Base-by-base conservation (phyloP, 805 yeast species). In the Metschnikowia hibisci region DNA sequence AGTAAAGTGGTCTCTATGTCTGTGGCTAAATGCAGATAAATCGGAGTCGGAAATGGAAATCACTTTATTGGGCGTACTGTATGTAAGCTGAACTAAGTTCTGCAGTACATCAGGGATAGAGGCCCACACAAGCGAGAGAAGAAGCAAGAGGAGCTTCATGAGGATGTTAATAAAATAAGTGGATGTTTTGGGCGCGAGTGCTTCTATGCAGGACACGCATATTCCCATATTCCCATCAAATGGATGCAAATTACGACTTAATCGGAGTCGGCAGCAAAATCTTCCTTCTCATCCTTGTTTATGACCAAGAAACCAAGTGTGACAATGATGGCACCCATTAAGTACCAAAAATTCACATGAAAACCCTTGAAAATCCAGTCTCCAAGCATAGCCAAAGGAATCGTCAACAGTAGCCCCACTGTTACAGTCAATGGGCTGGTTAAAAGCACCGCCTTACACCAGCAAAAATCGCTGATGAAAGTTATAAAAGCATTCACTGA, bases 361-460 rank as follows among this genome's bases (percentile, higher is more conserved):
- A 83, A 80, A 27, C 77, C 78, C 57, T 86, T 84, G 51, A 89
- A 68, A 5, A 88, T 43, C 61, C 88, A 73, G 60, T 93, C 99
- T 25, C 96, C 96, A 26, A 88, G 62, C 87, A 93, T 86, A 0
- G 97, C 56, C 40, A 93, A 75, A 2, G 99, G 99, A 14, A 93
- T 93, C 0, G 98, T 91, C 46, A 90, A 78, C 15, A 96, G 84
- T 25, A 93, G 71, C 0, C 99, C 99, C 9, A 93, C 95, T 0
- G 99, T 93, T 3, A 91, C 98, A 0, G 96, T 90, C 51, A 93
- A 70, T 2, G 99, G 99, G 34, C 93, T 84, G 0, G 99, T 93
- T 57, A 93, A 68, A 26, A 93, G 73, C 79, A 90, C 93, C 0
- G 98, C 95, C 50, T 87, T 80, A 27, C 96, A 96, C 99, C 99